Conservation (phyloP, 2,329 filamentous ascomycete genomes). For the Tolypocladium amazonense region DNA sequence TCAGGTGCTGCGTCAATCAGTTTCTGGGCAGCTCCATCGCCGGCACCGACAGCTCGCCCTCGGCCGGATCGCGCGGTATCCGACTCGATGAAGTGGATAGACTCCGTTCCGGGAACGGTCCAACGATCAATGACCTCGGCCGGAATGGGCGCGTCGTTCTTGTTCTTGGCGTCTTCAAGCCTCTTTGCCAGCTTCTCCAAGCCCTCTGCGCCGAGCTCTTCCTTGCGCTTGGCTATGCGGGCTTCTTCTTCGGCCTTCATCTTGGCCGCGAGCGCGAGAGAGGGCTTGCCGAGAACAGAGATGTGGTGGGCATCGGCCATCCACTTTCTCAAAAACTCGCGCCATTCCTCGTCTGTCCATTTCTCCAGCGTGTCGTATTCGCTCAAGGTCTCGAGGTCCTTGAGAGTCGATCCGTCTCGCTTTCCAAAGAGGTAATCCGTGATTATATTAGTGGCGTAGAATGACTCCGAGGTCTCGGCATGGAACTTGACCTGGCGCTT, state of each 20-base stretch:
- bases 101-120: conserved; percentile 73
- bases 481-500: conserved; percentile 72
- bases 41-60: conserved; percentile 59
- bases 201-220: conserved; percentile 71
- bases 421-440: conserved; percentile 86
- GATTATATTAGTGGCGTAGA: conserved; percentile 79
- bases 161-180: conserved; percentile 72
- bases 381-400: conserved; percentile 41
- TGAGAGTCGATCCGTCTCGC: conserved; percentile 68
- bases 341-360: conserved; percentile 83
- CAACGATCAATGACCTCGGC: conserved; percentile 70
- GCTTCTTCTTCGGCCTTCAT: conserved; percentile 73
- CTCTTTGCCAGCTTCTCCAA: conserved; percentile 63
- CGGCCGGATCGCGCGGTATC: conserved; percentile 73
- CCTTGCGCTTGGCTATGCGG: conserved; percentile 67
- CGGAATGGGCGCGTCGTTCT: conserved; percentile 84
- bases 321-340: conserved; percentile 71
- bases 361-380: conserved; percentile 60
- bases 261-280: conserved; percentile 64
- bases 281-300: conserved; percentile 81
- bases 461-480: conserved; percentile 69
- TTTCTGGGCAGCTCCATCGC: conserved; percentile 61
- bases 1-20: conserved; percentile 59
- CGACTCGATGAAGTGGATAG: conserved; percentile 90
- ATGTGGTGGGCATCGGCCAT: conserved; percentile 77